Evolutionary conservation across 768 basidiomycete genomes (phyloP).

Genomic region (Agaricus subrufescens): DNA sequence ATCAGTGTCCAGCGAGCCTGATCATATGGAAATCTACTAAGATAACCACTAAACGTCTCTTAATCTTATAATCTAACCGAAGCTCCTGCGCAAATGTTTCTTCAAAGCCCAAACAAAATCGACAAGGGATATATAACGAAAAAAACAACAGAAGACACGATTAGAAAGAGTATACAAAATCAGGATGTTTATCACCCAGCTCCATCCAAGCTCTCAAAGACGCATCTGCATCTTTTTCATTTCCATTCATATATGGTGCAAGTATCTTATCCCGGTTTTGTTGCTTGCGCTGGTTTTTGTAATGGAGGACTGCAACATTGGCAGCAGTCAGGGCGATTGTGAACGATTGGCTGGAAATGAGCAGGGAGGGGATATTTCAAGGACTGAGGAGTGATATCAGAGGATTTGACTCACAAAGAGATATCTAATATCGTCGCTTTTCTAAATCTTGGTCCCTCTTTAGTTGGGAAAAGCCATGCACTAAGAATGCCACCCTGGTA

Average conservation of each 20-base stretch:
- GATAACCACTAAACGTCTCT: no score
- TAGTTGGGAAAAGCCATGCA: slow-evolving; percentile 35
- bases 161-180: slow-evolving; percentile 27
- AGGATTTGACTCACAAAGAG: slow-evolving; percentile 23
- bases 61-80: no score
- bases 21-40: no score
- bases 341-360: slow-evolving; percentile 19
- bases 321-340: slow-evolving; percentile 18
- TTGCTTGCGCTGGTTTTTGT: slow-evolving; percentile 22
- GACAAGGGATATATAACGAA: no score
- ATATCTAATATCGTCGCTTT: slow-evolving; percentile 33
- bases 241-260: slow-evolving; percentile 20
- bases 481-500: slow-evolving; percentile 33
- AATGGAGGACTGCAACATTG: slow-evolving; percentile 23
- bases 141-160: no score
- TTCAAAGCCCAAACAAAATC: no score
- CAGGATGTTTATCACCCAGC: slow-evolving; percentile 31
- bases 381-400: background rate
- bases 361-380: no score
- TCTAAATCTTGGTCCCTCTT: slow-evolving; percentile 30
- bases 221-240: slow-evolving; percentile 20
- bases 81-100: no score
- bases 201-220: slow-evolving; percentile 27
- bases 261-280: slow-evolving; percentile 22
- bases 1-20: no score